These are phyloP conservation scores for Arabis hirsuta DNA, from an alignment of 345 rosid species.

Conservation along the genomic window DNA sequence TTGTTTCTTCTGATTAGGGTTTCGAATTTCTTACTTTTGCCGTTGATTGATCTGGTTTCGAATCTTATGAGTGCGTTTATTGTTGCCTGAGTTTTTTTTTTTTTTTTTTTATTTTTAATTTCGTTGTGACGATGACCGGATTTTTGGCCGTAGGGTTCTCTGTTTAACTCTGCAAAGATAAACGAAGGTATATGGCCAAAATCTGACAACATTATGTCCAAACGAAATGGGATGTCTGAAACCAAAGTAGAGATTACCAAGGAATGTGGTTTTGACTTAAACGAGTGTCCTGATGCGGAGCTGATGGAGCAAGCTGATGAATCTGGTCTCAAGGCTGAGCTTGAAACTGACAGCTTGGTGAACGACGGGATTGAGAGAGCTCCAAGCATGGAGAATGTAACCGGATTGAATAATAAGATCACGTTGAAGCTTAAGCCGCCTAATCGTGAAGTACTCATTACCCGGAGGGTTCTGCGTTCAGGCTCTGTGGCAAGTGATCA, in stretches of 20 bases:
- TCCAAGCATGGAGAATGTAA: constrained; percentile 31
- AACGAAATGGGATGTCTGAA: constrained; percentile 12
- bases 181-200: constrained; percentile 39
- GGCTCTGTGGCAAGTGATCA: constrained; percentile 36
- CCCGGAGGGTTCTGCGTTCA: constrained; percentile 58
- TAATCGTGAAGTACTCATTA: constrained; percentile 33
- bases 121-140: neutral
- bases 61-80: neutral
- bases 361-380: constrained; percentile 37
- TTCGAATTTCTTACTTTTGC: constrained; percentile 1
- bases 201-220: constrained; percentile 37
- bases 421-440: constrained; percentile 27
- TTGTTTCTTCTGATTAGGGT: constrained; percentile 21
- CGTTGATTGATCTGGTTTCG: constrained; percentile 1
- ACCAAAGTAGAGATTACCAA: constrained; percentile 27
- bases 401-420: constrained; percentile 43
- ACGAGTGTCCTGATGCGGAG: constrained; percentile 36
- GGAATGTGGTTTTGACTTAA: constrained; percentile 28
- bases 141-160: constrained; percentile 21
- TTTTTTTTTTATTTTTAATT: neutral
- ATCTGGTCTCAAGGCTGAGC: constrained; percentile 23
- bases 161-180: constrained; percentile 27
- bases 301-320: constrained; percentile 24
- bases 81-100: constrained; percentile 9
- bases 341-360: constrained; percentile 19